Conservation (phyloP, 345 rosid species). For the Microthlaspi erraticum region DNA sequence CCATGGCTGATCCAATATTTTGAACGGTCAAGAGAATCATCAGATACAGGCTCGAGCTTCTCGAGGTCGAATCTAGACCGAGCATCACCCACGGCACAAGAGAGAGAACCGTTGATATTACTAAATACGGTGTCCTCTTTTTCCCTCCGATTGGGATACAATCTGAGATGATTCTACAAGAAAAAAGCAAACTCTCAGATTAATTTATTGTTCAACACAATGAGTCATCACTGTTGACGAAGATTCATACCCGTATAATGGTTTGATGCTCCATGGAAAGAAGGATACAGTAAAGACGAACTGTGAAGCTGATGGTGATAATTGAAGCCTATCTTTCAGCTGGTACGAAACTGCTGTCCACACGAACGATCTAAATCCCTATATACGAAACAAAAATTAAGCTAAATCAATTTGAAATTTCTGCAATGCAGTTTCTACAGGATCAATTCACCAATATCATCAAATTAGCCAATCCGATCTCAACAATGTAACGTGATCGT, state of each 20-base stretch:
- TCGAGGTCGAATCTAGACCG: slow-evolving; percentile 56
- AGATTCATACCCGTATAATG: slow-evolving; percentile 78
- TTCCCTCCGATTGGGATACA: slow-evolving; percentile 87
- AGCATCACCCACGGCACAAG: slow-evolving; percentile 90
- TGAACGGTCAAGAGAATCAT: slow-evolving; percentile 75
- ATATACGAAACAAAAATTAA: slow-evolving; percentile 2
- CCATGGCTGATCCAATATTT: slow-evolving; percentile 95
- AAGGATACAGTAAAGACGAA: slow-evolving; percentile 79
- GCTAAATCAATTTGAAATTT: not conserved
- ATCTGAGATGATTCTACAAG: slow-evolving; percentile 84
- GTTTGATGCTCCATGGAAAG: slow-evolving; percentile 97
- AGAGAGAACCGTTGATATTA: slow-evolving; percentile 75
- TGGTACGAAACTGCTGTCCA: slow-evolving; percentile 99
- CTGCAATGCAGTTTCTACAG: not conserved
- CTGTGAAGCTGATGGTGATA: slow-evolving; percentile 97
- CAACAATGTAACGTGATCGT: not conserved
- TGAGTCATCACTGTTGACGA: not conserved
- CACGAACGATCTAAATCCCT: slow-evolving; percentile 98
- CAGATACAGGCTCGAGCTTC: slow-evolving; percentile 70
- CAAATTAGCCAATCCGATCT: not conserved
- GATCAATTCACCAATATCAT: not conserved
- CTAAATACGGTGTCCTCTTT: slow-evolving; percentile 85
- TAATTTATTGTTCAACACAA: too few relatives aligned
- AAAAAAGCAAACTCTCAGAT: not conserved
- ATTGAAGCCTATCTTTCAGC: slow-evolving; percentile 80